Evolutionary conservation across 805 yeast species (phyloP).

Genomic region (Tetrapisispora fleetii): DNA sequence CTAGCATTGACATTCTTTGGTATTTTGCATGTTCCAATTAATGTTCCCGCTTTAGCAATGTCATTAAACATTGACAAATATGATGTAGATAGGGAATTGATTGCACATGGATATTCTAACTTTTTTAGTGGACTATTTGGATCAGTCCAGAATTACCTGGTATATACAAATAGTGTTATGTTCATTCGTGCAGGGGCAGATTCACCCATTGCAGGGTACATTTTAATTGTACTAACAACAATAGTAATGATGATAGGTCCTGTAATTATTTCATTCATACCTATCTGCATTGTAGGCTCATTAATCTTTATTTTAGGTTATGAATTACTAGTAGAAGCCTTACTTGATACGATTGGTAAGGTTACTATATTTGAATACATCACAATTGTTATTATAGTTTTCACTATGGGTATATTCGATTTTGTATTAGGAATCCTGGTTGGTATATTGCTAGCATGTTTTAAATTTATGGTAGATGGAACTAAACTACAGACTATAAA

Average conservation of each 20-base stretch:
- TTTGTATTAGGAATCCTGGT: slow-evolving; percentile 87
- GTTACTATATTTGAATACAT: slow-evolving; percentile 68
- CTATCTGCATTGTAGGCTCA: slow-evolving; percentile 92
- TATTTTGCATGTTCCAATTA: slow-evolving; percentile 90
- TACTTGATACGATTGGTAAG: slow-evolving; percentile 75
- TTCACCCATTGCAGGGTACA: slow-evolving; percentile 76
- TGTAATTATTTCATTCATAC: slow-evolving; percentile 83
- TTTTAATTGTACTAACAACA: slow-evolving; percentile 75
- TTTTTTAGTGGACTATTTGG: slow-evolving; percentile 76
- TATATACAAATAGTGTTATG: slow-evolving; percentile 84
- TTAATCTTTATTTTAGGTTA: slow-evolving; percentile 84
- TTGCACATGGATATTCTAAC: slow-evolving; percentile 92
- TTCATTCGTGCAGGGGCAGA: slow-evolving; percentile 95
- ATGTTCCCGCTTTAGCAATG: slow-evolving; percentile 94
- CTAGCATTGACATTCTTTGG: slow-evolving; percentile 93
- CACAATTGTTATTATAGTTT: slow-evolving; percentile 78
- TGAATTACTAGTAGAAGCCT: slow-evolving; percentile 77
- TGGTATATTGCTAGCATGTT: slow-evolving; percentile 84
- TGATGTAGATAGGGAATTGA: slow-evolving; percentile 85
- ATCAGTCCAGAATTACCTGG: slow-evolving; percentile 87
- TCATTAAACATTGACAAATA: slow-evolving; percentile 72
- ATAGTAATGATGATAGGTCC: slow-evolving; percentile 84
- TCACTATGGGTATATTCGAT: slow-evolving; percentile 92
- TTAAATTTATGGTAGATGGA: slow-evolving; percentile 90
- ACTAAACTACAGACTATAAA: slow-evolving; percentile 73